Base-by-base conservation (phyloP, 441 rosid species). In the Erodium moschatum region DNA sequence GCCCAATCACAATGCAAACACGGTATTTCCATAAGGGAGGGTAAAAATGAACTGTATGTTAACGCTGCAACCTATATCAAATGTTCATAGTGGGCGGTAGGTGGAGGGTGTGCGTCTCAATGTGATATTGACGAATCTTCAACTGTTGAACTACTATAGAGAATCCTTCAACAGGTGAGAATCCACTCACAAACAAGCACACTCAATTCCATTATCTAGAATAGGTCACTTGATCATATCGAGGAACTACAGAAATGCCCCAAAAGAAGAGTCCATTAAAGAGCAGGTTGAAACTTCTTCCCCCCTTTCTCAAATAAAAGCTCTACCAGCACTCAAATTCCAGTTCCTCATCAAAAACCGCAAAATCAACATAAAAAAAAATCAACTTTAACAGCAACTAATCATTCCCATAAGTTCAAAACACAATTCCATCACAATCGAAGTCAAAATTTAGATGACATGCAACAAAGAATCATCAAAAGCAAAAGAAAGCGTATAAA, bases 321-420 rank as follows among this genome's bases (percentile, higher is more conserved):
- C 52, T 13, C 52, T 46, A 46, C 63, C 12, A 56, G 63, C 63
- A 18, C 63, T 56, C 63, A 58, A 58, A 58, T 58, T 58, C 63
- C 24, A 58, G 20, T 58, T 58, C 63, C n/a, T 8, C 8, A 58
- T 11, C 3, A 20, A 58, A 58, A 58, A 9, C 6, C 63, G 2
- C 63, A 20, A 19, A 58, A 58, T 20, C 63, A 20, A 20, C 63
- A 58, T 20, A 58, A 58, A 20, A 9, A 20, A 9, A 29, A 29
- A 2, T 58, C 29, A 58, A 58, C 63, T 58, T 58, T 58, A 19
- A 29, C 15, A 58, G 29, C 29, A 58, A 58, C 63, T 21, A 58
- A 20, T 58, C 63, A 58, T 20, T 27, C 63, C 63, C 29, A 58
- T 7, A 8, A 58, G 29, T 21, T 58, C 29, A 4, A 4, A 58